Base-by-base conservation (phyloP, 176 grass and related monocot genomes). In the Oryza nivara region DNA sequence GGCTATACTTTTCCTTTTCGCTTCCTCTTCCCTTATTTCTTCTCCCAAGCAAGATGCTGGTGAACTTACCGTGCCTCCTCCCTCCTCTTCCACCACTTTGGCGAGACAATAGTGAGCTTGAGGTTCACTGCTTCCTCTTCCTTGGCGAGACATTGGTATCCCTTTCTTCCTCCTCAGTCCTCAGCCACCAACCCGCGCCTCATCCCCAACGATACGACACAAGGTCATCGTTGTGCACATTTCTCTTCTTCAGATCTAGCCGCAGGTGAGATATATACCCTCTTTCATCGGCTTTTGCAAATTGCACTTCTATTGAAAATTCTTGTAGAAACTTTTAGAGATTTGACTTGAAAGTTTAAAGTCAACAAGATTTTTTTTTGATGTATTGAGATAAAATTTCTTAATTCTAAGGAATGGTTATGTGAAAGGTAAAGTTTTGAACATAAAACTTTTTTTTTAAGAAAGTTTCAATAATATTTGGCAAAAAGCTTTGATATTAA, bases 1-100 rank as follows among this genome's bases (percentile, higher is more conserved):
- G 9, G 16, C 4, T 15, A 7, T 58, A 4, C 5, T 58, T 1
- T 5, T 58, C 0, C 1, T 19, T 7, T n/a, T 3, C 0, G 0
- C 54, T 7, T 20, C 19, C 15, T 14, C 54, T 58, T 58, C 1
- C 54, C 14, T 20, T 58, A n/a, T 58, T 58, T 58, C 54, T 20
- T 58, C 17, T n/a, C 19, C 7, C 0, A 0, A 1, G 19, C 1
- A 58, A 58, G 6, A 58, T 58, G 6, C 0, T 7, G 0, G 19
- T 58, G 6, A 58, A 2, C 54, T 0, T 2, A 0, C 6, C 7
- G 2, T 17, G 1, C 54, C 16, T 20, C 17, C 6, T 58, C 7
- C 54, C 19, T 56, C 16, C 15, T 56, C 15, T 56, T 56, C 51
- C 16, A 19, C 51, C 51, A 56, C 16, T 6, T 15, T 6, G 2